A percentile compares a stretch with the other conserved stretches of the same genome.
These are phyloP conservation scores for Picea mariana DNA, from an alignment of 83 land plant genomes.

Conservation along the genomic window DNA sequence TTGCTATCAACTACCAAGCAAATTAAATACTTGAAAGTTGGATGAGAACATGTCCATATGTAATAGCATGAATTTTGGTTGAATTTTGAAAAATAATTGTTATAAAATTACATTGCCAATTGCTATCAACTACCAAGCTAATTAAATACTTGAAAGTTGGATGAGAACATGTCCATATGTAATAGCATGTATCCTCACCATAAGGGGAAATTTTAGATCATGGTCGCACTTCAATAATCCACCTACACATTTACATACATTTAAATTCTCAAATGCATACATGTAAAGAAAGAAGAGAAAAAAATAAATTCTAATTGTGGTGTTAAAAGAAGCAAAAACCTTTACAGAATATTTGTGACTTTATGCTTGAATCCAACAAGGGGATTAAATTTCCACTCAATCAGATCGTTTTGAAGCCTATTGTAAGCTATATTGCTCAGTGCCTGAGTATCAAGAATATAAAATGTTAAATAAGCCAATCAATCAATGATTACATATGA, in stretches of 20 bases:
- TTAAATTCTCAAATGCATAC: no score
- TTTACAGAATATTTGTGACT: constrained; percentile 83
- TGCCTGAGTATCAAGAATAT: constrained; percentile 24
- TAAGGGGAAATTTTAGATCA: constrained; percentile 53
- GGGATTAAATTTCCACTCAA: constrained; percentile 84
- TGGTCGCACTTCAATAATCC: constrained; percentile 43
- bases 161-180: no score
- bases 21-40: not conserved
- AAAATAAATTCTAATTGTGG: no score
- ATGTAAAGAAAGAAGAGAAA: no score
- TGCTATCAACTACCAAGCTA: no score
- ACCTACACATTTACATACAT: constrained; percentile 25
- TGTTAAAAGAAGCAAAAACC: constrained; percentile 33
- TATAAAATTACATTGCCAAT: no score
- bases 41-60: no score
- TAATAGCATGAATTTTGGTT: no score
- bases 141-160: no score
- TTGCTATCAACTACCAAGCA: not conserved
- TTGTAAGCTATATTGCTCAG: constrained; percentile 82
- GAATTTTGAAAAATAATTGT: no score
- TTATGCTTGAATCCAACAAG: constrained; percentile 85
- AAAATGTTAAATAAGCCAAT: not conserved
- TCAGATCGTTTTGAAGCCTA: constrained; percentile 80
- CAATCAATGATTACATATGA: no score
- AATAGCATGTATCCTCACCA: constrained; percentile 44